A percentile compares a stretch with the other conserved stretches of the same genome.
These are phyloP conservation scores for Metarhizium sp. DNA, from an alignment of 2,329 filamentous ascomycete species.

Conservation along the genomic window DNA sequence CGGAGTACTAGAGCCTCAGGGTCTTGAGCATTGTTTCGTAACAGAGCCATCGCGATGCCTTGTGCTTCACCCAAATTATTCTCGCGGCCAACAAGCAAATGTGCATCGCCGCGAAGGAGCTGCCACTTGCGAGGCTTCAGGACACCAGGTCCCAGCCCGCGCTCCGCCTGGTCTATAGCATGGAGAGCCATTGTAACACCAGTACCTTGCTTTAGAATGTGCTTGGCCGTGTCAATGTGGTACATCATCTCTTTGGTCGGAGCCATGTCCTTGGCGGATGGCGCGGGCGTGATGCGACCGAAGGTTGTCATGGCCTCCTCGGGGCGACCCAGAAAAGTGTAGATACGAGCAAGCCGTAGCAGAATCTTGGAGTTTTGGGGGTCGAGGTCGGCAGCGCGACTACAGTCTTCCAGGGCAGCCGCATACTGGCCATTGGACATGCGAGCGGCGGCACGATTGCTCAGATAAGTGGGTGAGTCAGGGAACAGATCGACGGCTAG, in stretches of 20 bases:
- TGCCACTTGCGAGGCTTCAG: conserved; percentile 86
- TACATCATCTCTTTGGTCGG: conserved; percentile 77
- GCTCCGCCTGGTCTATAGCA: conserved; percentile 83
- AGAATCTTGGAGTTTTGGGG: conserved; percentile 81
- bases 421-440: conserved; percentile 77
- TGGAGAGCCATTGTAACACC: conserved; percentile 87
- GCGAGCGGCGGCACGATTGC: conserved; percentile 89
- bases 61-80: conserved; percentile 88
- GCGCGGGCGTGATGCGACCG: conserved; percentile 66
- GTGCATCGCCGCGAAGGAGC: conserved; percentile 82
- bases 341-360: conserved; percentile 79
- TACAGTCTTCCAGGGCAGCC: conserved; percentile 79
- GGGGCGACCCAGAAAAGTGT: conserved; percentile 78
- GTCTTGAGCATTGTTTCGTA: conserved; percentile 81
- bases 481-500: conserved; percentile 82
- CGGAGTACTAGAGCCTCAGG: conserved; percentile 88
- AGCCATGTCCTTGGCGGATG: conserved; percentile 76
- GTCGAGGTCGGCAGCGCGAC: conserved; percentile 71
- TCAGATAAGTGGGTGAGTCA: conserved; percentile 78
- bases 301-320: conserved; percentile 81
- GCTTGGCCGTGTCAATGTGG: conserved; percentile 71
- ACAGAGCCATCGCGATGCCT: conserved; percentile 79
- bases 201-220: conserved; percentile 63
- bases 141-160: conserved; percentile 64
- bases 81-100: conserved; percentile 82